phyloP scores from a whole-genome alignment of 176 grass and related monocot species.

The Oryza punctata region DNA sequence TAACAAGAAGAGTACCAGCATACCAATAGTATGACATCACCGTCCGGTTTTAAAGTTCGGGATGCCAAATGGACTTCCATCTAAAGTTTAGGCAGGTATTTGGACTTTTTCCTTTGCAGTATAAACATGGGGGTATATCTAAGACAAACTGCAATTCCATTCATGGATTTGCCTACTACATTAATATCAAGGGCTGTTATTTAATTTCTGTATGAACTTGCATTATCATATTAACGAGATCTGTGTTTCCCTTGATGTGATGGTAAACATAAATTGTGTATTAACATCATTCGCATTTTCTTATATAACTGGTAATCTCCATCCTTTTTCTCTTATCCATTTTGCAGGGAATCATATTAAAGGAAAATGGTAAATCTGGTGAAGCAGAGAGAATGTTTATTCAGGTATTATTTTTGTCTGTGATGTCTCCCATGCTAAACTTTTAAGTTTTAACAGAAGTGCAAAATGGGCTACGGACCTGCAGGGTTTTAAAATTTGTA shows the following conservation, averaged over 20 bases:
- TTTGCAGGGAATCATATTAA: slow-evolving; percentile 81
- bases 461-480: neutral
- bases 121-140: neutral
- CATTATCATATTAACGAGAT: slow-evolving; percentile 20
- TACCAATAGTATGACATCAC: too few species aligned
- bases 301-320: neutral
- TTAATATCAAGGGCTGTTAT: neutral
- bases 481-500: neutral
- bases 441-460: neutral
- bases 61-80: too few species aligned
- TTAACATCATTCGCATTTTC: neutral
- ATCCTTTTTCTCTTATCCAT: slow-evolving; percentile 27
- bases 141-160: slow-evolving; percentile 1
- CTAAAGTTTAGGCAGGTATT: too few species aligned
- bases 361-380: slow-evolving; percentile 83
- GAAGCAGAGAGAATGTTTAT: slow-evolving; percentile 98
- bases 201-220: neutral
- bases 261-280: slow-evolving; percentile 5
- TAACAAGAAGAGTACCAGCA: too few species aligned
- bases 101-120: neutral
- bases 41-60: too few species aligned
- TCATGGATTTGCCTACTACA: neutral
- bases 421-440: neutral
- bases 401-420: slow-evolving; percentile 60
- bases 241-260: slow-evolving; percentile 19